These are phyloP conservation scores for Cordia subcordata DNA, from an alignment of 257 asterid genomes.

Conservation along the genomic window DNA sequence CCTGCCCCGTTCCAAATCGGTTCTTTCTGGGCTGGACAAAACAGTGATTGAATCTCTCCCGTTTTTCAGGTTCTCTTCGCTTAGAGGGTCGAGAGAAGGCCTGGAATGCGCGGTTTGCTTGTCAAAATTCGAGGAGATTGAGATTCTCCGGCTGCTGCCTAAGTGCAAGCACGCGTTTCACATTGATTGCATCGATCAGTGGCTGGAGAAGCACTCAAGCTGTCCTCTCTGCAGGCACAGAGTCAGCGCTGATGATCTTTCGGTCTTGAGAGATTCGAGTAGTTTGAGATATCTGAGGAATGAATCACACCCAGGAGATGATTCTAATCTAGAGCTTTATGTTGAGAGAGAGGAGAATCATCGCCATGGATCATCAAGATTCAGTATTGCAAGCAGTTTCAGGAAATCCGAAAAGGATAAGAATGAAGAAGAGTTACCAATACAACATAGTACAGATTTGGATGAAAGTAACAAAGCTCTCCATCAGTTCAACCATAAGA, in stretches of 20 bases:
- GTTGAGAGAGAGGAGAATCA: constrained; percentile 40
- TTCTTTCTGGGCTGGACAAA: constrained; percentile 29
- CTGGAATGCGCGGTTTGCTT: constrained; percentile 35
- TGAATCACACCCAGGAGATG: constrained; percentile 20
- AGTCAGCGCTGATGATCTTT: constrained; percentile 21
- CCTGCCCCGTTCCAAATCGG: neutral
- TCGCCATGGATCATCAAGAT: constrained; percentile 33
- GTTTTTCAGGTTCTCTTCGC: constrained; percentile 28
- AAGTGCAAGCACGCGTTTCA: constrained; percentile 38
- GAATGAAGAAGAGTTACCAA: constrained; percentile 29
- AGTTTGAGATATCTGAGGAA: constrained; percentile 28
- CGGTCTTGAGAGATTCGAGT: constrained; percentile 16
- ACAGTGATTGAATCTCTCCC: constrained; percentile 32
- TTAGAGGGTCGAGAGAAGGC: constrained; percentile 28
- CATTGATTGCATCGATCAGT: constrained; percentile 27
- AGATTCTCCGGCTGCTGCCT: constrained; percentile 31
- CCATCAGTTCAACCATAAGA: constrained; percentile 47
- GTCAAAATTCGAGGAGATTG: constrained; percentile 29
- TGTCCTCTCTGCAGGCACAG: constrained; percentile 38
- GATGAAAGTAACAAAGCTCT: constrained; percentile 4
- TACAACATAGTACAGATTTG: constrained; percentile 14
- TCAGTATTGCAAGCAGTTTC: constrained; percentile 28
- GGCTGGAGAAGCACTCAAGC: constrained; percentile 39
- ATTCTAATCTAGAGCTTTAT: constrained; percentile 33
- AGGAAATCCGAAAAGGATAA: constrained; percentile 5